Evolutionary conservation across 768 basidiomycete genomes (phyloP).

Genomic region (Agaricus blazei): DNA sequence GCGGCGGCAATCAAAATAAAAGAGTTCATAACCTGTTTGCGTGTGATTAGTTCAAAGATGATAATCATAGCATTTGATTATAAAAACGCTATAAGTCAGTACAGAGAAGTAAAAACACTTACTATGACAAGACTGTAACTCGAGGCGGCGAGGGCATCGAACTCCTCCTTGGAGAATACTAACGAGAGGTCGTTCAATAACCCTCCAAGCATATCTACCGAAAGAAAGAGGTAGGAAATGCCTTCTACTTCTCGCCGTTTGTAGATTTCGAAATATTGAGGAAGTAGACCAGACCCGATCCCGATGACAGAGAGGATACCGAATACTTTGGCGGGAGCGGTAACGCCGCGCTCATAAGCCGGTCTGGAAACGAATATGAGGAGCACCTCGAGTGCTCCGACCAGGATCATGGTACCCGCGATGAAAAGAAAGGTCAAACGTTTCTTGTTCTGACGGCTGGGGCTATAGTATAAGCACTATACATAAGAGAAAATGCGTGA

Average conservation of each 20-base stretch:
- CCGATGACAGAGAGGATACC: conserved; percentile 58
- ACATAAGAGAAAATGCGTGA: neutral
- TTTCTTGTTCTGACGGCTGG: conserved; percentile 28
- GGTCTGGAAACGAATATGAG: conserved; percentile 57
- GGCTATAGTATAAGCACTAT: conserved; percentile 67
- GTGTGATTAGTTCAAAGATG: neutral
- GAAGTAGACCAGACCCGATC: conserved; percentile 41
- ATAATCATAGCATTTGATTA: neutral
- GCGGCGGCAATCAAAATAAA: conserved; percentile 55
- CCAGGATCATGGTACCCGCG: conserved; percentile 31
- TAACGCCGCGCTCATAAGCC: conserved; percentile 25
- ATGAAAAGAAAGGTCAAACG: conserved; percentile 29
- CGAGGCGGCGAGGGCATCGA: conserved; percentile 60
- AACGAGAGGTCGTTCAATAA: conserved; percentile 68
- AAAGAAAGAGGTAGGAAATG: conserved; percentile 65
- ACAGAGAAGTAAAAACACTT: conserved; percentile 16
- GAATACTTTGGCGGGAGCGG: conserved; percentile 42
- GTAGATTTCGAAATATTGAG: conserved; percentile 78
- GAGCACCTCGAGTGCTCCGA: conserved; percentile 54
- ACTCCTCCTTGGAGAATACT: conserved; percentile 51
- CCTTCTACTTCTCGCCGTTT: conserved; percentile 58
- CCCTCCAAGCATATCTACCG: conserved; percentile 64
- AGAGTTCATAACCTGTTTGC: conserved; percentile 51
- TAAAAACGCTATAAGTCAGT: neutral
- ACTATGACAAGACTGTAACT: conserved; percentile 63